A percentile compares a stretch with the other conserved stretches of the same genome.
Conservation (phyloP, 169 alveolate genomes). For the Eimeria sp. region DNA sequence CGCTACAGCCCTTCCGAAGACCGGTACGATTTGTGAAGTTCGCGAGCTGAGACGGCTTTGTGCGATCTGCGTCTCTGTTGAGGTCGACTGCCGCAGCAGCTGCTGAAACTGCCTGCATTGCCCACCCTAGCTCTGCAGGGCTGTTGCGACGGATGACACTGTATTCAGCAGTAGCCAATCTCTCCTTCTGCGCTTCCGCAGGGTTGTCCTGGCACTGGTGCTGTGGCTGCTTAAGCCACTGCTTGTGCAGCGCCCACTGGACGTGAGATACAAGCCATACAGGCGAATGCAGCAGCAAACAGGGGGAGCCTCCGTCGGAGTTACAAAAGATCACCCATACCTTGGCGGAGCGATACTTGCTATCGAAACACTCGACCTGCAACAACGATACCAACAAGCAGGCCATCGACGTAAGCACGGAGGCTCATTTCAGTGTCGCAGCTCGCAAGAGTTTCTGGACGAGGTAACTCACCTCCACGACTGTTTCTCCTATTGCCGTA, state of each 20-base stretch:
- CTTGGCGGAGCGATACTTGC: conserved; percentile 9
- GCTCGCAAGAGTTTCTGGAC: background rate
- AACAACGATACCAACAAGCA: background rate
- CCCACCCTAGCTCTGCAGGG: conserved; percentile 54
- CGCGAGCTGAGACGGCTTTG: conserved; percentile 6
- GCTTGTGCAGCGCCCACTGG: conserved; percentile 31
- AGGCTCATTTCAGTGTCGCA: background rate
- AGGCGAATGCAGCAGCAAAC: conserved; percentile 76
- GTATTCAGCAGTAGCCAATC: conserved; percentile 22
- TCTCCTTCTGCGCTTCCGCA: background rate
- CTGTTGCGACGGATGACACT: conserved; percentile 31
- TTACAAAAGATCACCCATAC: conserved; percentile 60
- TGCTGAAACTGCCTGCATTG: conserved; percentile 71
- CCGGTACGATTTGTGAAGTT: background rate
- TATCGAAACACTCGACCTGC: conserved; percentile 58
- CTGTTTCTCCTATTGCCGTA: background rate
- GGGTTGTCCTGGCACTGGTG: background rate
- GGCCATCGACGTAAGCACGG: background rate
- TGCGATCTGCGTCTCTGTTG: background rate
- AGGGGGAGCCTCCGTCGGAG: conserved; percentile 55
- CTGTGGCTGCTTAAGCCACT: conserved; percentile 45
- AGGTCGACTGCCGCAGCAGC: conserved; percentile 72
- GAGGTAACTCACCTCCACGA: conserved; percentile 34
- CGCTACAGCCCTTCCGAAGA: background rate
- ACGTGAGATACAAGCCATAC: conserved; percentile 71